Base-by-base conservation (phyloP, 345 rosid genomes). In the Durio zibethinus region DNA sequence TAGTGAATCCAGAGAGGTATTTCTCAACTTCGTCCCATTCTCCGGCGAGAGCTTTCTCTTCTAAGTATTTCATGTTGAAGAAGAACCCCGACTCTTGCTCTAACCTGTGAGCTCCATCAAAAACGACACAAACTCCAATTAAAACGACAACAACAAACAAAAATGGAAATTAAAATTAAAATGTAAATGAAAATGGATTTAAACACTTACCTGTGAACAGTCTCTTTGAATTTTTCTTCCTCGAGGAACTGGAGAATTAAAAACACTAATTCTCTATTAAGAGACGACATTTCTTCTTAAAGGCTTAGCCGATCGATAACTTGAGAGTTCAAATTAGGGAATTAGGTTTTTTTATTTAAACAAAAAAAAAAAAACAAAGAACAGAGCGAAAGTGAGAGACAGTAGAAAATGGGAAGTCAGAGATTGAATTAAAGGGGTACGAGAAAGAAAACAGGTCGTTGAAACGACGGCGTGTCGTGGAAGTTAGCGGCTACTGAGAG, bases 221-320 rank as follows among this genome's bases (percentile, higher is more conserved):
- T 82, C 85, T 91, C 95, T 80, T 85, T 87, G 82, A 86, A 91
- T 81, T 89, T 89, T 78, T 91, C 93, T 72, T 91, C 95, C 43
- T 91, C 95, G 0, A 91, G 93, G 74, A 89, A 91, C 79, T 91
- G 95, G 72, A 91, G 95, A 77, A 91, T 88, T 62, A 91, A 81
- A 73, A 91, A 89, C 83, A 91, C 93, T 80, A 91, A 82, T 83
- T 91, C 95, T 74, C 95, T 87, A 84, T 91, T 89, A 74, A 91
- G 77, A 54, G 91, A 89, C 77, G 93, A 86, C 95, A 89, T 91
- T 76, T 56, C 47, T 65, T 35, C 56, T 36, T 7, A 79, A 33
- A 27, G 16, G 31, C 62, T 23, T 10, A 3, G 15, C 7, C 52
- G 33, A 64, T 27, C 23, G 36, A 29, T 15, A 54, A 11, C 40